phyloP scores from a whole-genome alignment of 805 yeast species.

The Candida boleticola region DNA sequence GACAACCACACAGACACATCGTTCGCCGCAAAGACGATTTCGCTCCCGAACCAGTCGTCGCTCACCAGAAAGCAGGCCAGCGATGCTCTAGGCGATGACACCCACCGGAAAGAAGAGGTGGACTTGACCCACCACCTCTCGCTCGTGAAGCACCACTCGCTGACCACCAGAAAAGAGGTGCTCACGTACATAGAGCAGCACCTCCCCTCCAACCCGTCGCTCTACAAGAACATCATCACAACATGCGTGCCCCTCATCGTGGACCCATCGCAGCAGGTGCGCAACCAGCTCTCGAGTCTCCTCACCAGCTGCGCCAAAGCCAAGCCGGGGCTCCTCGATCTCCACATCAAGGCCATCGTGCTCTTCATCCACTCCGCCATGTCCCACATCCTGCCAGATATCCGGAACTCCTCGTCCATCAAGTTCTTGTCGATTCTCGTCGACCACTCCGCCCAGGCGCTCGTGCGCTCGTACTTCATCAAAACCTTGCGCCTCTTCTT shows the following conservation, averaged over 20 bases:
- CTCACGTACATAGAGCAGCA: conserved; percentile 50
- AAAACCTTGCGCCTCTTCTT: conserved; percentile 67
- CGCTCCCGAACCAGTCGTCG: conserved; percentile 44
- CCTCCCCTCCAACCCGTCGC: conserved; percentile 51
- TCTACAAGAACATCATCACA: conserved; percentile 55
- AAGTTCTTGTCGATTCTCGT: conserved; percentile 61
- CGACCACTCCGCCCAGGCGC: conserved; percentile 50
- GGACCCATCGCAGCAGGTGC: conserved; percentile 66
- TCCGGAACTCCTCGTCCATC: conserved; percentile 68
- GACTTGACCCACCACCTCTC: conserved; percentile 63
- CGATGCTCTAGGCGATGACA: neutral
- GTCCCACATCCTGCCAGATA: conserved; percentile 82
- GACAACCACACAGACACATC: conserved; percentile 83
- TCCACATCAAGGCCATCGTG: conserved; percentile 60
- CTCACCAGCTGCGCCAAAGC: conserved; percentile 45
- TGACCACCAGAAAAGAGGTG: conserved; percentile 70
- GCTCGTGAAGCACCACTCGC: conserved; percentile 70
- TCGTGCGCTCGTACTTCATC: conserved; percentile 63
- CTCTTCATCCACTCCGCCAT: conserved; percentile 84
- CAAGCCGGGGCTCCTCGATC: conserved; percentile 54
- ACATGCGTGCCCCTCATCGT: conserved; percentile 60
- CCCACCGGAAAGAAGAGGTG: conserved; percentile 28
- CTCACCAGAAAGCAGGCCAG: conserved; percentile 19
- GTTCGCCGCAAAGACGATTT: conserved; percentile 64
- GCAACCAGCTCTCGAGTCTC: conserved; percentile 52